phyloP scores from a whole-genome alignment of 306 rosid species.

The Cicer arietinum region DNA sequence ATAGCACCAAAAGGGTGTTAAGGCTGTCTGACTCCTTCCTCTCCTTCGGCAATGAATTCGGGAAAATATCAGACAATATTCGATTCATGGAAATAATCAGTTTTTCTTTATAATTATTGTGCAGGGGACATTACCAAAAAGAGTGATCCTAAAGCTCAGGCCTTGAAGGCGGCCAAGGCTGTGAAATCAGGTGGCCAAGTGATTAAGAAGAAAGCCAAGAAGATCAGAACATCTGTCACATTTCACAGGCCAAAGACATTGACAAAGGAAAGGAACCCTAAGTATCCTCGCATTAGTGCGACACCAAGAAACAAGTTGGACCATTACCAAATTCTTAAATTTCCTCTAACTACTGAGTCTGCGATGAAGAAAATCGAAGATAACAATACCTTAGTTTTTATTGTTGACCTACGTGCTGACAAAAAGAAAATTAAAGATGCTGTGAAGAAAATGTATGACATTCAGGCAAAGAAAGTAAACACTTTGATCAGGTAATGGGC shows the following conservation, averaged over 20 bases:
- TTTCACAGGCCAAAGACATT: constrained; percentile 89
- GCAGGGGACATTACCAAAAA: constrained; percentile 68
- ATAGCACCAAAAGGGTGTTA: no score
- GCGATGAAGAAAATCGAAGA: constrained; percentile 97
- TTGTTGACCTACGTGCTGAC: constrained; percentile 85
- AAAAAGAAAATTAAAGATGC: constrained; percentile 90
- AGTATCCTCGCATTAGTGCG: constrained; percentile 84
- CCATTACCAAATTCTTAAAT: constrained; percentile 85
- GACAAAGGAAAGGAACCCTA: constrained; percentile 80
- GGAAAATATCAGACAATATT: background rate
- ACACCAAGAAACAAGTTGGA: constrained; percentile 91
- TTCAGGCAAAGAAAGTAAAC: constrained; percentile 92
- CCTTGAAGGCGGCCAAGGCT: constrained; percentile 93
- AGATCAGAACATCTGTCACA: constrained; percentile 83
- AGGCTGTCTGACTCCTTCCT: no score
- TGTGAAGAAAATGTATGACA: constrained; percentile 91
- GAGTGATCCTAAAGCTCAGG: constrained; percentile 79
- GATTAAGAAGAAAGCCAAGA: constrained; percentile 79
- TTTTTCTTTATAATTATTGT: background rate
- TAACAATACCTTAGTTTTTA: constrained; percentile 82
- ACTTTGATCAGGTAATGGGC: constrained; percentile 80
- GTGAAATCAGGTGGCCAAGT: constrained; percentile 72
- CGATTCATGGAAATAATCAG: background rate
- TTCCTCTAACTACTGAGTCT: constrained; percentile 80
- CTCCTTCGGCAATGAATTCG: no score